Evolutionary conservation across 2,329 filamentous ascomycete genomes (phyloP), one percentile per base, ranked within the genome.

Genomic region (Thermoascus crustaceus): DNA sequence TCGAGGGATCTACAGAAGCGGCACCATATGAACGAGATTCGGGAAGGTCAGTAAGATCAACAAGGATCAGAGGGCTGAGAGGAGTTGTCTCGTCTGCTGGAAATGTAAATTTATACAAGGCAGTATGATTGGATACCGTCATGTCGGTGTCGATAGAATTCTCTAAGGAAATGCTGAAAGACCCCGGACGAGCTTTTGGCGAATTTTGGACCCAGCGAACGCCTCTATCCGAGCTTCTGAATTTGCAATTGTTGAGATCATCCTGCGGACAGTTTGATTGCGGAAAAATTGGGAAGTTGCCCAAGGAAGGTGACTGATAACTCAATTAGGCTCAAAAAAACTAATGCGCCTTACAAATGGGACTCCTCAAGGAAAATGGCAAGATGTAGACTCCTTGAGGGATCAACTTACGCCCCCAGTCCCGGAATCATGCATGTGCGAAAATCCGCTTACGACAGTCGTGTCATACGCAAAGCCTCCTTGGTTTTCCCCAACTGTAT

Each of bases 201-300:
- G 63, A 73, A 2, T 63, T 62, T 30, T 70, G 63, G 18, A 66
- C 50, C 46, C 77, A 78, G 2, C 48, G 32, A 31, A 62, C 42
- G 49, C 67, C 44, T 60, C 76, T 67, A 25, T 69, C 64, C 13
- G 54, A 59, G 46, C 75, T 75, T 7, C 72, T 69, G 48, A 75
- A 85, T 8, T 62, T 64, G 54, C 81, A 85, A 5, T 65, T 63
- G 47, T 83, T 66, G 35, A 85, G 57, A 24, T 78, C 71, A 41
- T 82, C 73, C 9, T 64, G 68, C 0, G 71, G 66, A 43, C 82
- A 86, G 25, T 67, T 65, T 3, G 72, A 61, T 42, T 83, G 80
- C 0, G 80, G 70, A 43, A 86, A 85, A 1, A 86, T 63, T 0
- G 82, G 78, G 35, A 86, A 86, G 50, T 84, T 85, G 9, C 81